Base-by-base conservation (phyloP, 768 basidiomycete species). In the Lepiota brunneoincarnata region DNA sequence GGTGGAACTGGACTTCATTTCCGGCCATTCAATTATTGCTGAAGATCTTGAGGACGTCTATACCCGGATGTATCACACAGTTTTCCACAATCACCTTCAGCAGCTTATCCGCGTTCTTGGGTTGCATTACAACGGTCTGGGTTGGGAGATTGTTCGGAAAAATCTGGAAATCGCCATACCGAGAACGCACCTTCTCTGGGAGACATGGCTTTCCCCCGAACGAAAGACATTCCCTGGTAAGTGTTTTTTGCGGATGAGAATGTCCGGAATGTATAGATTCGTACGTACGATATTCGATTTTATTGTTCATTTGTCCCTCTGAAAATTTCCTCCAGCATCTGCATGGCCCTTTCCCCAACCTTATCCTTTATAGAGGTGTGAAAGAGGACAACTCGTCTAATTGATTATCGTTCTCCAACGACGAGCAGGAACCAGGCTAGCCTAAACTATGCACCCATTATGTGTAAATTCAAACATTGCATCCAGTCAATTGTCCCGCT, bases 81-180 rank as follows among this genome's bases (percentile, higher is more conserved):
- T 79, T 56, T 73, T 83, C 49, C 80, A 82, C 66, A 83, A 82
- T 56, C 81, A 84, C 47, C 67, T 84, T 24, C 82, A 84, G 59
- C 81, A 79, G 56, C 74, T 83, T 39, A 78, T 82, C 51, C 76
- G 82, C 2, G 75, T 84, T 4, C 74, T 84, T 51, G 80, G 71
- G 10, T 66, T 84, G 14, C 82, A 84, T 61, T 79, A 82, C 60
- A 77, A 73, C 44, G 80, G 81, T 15, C 66, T 61, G n/a, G 81
- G 80, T 3, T 83, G 81, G 79, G 67, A 67, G 9, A 61, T 82
- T 11, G 77, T 82, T 20, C 69, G 79, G 14, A 61, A 65, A n/a
- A 74, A 77, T 51, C 64, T 83, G 37, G 67, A 66, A 26, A 67
- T 67, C 18, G 63, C 69, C 18, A 75, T 84, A 43, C 81, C 82